These are phyloP conservation scores for Colletotrichum viniferum DNA, from an alignment of 2,329 filamentous ascomycete genomes.

Conservation along the genomic window DNA sequence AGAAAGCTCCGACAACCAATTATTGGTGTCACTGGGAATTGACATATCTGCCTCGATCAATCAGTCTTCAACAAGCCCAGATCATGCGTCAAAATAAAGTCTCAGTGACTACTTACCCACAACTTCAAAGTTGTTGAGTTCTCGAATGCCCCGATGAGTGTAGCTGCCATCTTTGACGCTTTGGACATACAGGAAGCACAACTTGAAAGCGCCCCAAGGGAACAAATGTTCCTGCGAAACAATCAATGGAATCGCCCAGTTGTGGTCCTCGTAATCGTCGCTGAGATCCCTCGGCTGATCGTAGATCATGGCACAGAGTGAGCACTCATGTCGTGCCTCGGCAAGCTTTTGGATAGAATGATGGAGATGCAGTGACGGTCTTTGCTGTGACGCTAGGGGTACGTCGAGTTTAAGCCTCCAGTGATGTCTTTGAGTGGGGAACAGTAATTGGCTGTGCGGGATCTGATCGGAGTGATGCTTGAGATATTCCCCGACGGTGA, in stretches of 20 bases:
- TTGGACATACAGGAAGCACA: background rate
- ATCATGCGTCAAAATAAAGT: background rate
- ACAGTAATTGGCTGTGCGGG: background rate
- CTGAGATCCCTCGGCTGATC: background rate
- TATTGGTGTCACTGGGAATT: background rate
- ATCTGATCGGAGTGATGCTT: background rate
- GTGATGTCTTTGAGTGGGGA: background rate
- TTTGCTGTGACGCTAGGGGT: background rate
- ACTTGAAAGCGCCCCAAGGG: background rate
- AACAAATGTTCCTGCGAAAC: background rate
- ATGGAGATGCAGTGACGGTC: background rate
- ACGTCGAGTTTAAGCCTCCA: background rate
- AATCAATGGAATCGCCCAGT: background rate
- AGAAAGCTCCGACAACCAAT: background rate
- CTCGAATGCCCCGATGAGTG: background rate
- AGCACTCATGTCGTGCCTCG: background rate
- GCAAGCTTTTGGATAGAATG: background rate
- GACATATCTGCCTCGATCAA: background rate
- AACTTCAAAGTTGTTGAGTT: background rate
- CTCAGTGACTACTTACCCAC: background rate
- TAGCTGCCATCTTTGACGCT: background rate
- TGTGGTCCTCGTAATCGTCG: background rate
- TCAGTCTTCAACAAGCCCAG: background rate
- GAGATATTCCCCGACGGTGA: background rate
- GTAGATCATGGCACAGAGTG: background rate